These are phyloP conservation scores for Candida khao-thaluensis DNA, from an alignment of 805 yeast genomes.

Conservation along the genomic window DNA sequence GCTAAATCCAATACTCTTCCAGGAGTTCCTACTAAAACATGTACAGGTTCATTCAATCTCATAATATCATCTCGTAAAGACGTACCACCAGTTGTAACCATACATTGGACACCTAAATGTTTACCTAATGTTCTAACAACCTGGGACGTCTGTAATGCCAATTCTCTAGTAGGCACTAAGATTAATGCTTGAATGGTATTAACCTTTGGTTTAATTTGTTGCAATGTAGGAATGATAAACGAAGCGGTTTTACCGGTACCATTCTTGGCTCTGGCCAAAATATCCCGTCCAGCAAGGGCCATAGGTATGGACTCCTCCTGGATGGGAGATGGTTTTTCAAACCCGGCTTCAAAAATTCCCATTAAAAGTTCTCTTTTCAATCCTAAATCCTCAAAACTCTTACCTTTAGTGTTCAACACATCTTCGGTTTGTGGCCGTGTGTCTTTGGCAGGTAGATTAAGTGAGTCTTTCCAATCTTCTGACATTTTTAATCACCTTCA, in stretches of 20 bases:
- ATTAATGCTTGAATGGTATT: conserved; percentile 88
- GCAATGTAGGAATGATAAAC: conserved; percentile 89
- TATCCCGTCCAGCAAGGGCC: conserved; percentile 92
- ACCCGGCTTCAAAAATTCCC: conserved; percentile 99
- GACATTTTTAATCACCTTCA: conserved; percentile 4
- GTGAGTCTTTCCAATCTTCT: conserved; percentile 61
- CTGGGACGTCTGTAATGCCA: conserved; percentile 96
- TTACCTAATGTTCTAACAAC: conserved; percentile 95
- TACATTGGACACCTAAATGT: conserved; percentile 86
- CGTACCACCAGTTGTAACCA: conserved; percentile 99
- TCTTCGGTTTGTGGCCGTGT: conserved; percentile 97
- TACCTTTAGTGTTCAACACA: conserved; percentile 88
- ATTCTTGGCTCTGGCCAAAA: conserved; percentile 95
- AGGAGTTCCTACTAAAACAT: conserved; percentile 94
- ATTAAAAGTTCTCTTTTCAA: conserved; percentile 89
- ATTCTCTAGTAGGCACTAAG: conserved; percentile 95
- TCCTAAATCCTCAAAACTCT: conserved; percentile 86
- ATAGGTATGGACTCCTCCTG: conserved; percentile 97
- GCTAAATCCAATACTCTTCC: conserved; percentile 97
- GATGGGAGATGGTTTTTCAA: conserved; percentile 96
- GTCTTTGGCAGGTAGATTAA: conserved; percentile 80
- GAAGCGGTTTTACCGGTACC: conserved; percentile 99
- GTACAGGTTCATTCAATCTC: conserved; percentile 90
- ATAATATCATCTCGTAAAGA: conserved; percentile 89
- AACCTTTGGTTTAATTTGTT: conserved; percentile 79